These are phyloP conservation scores for Alternaria solani DNA, from an alignment of 2,329 filamentous ascomycete species.

Conservation along the genomic window DNA sequence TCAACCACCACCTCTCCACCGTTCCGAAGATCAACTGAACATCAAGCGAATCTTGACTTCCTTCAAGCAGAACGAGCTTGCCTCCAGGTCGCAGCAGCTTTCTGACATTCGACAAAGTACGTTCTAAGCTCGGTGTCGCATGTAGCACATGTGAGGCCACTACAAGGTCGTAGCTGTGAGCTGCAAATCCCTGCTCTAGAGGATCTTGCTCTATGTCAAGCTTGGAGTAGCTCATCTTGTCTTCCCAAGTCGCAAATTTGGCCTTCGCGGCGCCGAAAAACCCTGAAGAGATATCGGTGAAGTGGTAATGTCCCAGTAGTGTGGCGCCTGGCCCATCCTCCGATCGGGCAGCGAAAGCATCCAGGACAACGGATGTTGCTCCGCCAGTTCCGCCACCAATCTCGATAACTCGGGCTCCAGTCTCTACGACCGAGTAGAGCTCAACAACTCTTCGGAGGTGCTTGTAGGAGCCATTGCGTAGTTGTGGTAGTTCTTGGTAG, in stretches of 20 bases:
- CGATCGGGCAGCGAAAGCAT: not conserved
- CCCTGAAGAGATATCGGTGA: constrained; percentile 3
- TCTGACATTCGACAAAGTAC: not conserved
- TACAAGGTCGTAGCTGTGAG: constrained; percentile 4
- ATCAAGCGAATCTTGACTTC: not conserved
- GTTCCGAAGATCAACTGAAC: constrained; percentile 4
- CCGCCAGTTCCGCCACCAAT: constrained; percentile 11
- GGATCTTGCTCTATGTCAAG: constrained; percentile 8
- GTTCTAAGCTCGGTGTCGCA: constrained; percentile 1
- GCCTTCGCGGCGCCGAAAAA: constrained; percentile 4
- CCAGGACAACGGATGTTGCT: not conserved
- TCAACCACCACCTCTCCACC: not conserved
- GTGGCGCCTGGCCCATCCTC: not conserved
- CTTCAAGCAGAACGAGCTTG: not conserved
- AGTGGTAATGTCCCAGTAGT: constrained; percentile 3
- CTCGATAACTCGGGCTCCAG: constrained; percentile 5
- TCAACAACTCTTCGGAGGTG: not conserved
- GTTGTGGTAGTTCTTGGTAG: constrained; percentile 3
- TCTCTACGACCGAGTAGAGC: not conserved
- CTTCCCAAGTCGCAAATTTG: not conserved
- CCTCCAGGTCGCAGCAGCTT: constrained; percentile 1
- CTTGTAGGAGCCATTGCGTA: constrained; percentile 5
- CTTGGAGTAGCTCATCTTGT: not conserved
- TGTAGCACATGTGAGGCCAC: constrained; percentile 5
- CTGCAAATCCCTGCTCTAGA: not conserved